Conservation (phyloP, 2,329 filamentous ascomycete genomes). For the Colletotrichum euphorbiae region DNA sequence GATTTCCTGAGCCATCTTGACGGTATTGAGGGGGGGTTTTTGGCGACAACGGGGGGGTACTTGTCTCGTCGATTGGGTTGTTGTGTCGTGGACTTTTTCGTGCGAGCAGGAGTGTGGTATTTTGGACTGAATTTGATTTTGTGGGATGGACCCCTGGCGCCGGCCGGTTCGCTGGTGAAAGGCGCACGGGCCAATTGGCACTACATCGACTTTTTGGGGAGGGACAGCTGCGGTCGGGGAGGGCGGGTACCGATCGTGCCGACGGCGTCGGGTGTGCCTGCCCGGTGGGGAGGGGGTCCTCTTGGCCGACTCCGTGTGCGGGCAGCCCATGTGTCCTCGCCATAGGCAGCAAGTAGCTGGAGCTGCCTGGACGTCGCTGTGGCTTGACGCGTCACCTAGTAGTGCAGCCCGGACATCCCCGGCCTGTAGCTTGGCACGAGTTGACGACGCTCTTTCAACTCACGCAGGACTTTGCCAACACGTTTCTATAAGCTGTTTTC, state of each 20-base stretch:
- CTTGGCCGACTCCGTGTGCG: too few relatives aligned
- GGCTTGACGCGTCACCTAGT: constrained; percentile 34
- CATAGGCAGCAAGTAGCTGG: constrained; percentile 21
- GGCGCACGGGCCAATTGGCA: constrained; percentile 27
- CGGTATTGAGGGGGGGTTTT: constrained; percentile 51
- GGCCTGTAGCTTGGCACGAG: constrained; percentile 7
- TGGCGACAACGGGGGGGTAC: constrained; percentile 38
- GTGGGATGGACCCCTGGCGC: constrained; percentile 40
- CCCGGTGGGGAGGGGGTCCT: background rate
- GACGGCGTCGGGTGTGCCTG: background rate
- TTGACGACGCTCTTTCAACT: constrained; percentile 33
- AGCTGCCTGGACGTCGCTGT: constrained; percentile 29
- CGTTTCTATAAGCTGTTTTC: constrained; percentile 15
- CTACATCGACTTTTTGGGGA: background rate
- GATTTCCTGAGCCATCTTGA: constrained; percentile 98
- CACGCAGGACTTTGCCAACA: constrained; percentile 11
- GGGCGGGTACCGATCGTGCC: constrained; percentile 18
- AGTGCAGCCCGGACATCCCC: background rate
- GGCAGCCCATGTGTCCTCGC: background rate
- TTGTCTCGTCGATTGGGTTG: constrained; percentile 28
- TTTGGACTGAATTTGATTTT: constrained; percentile 42
- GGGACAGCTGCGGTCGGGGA: background rate
- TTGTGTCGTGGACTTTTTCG: constrained; percentile 36
- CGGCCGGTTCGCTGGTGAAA: constrained; percentile 2
- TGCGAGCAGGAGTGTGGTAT: constrained; percentile 29